Evolutionary conservation across 75 land plant genomes (phyloP), one percentile per base, ranked within the genome.

Genomic region (Chamaecyparis obtusa): DNA sequence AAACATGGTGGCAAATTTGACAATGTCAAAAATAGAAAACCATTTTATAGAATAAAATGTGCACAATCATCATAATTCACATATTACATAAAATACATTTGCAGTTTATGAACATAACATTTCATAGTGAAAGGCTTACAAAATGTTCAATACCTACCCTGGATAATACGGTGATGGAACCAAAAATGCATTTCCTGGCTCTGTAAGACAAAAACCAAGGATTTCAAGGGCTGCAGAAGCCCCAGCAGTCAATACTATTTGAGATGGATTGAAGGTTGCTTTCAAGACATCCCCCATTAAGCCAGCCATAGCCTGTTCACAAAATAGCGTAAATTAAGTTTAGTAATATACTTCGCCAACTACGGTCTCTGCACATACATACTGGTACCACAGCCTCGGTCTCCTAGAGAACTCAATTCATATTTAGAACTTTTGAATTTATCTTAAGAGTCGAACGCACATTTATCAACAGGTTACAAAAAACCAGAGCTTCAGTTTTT

Each of bases 151-250:
- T 30, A 49, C 60, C 88, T 92, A 93, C 97, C 95, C 94, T 76
- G 95, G 93, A 60, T 94, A 93, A 90, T 95, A 96, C 17, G 97
- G 97, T 3, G 97, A 84, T 46, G 97, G 97, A 69, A 96, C 91
- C 83, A 96, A 92, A 85, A 96, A 92, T 83, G 94, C 96, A 90
- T 94, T 92, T 75, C 97, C 97, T 48, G 89, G 85, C 72, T 96
- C 95, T 32, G 94, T 95, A 71, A 96, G 87, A 88, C 96, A 93
- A 83, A 93, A 96, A 39, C 90, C 76, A 9, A 96, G 88, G 11
- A 91, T 92, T 86, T 96, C 97, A 88, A 95, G 77, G 39, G 96
- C 97, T 88, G 97, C 90, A 36, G 96, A 92, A 72, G 97, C 96
- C 83, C 97, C 97, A 79, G 96, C 87, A 44, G 97, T 93, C 49